Conservation (phyloP, 177 flowering plant species). For the Telopea speciosissima region DNA sequence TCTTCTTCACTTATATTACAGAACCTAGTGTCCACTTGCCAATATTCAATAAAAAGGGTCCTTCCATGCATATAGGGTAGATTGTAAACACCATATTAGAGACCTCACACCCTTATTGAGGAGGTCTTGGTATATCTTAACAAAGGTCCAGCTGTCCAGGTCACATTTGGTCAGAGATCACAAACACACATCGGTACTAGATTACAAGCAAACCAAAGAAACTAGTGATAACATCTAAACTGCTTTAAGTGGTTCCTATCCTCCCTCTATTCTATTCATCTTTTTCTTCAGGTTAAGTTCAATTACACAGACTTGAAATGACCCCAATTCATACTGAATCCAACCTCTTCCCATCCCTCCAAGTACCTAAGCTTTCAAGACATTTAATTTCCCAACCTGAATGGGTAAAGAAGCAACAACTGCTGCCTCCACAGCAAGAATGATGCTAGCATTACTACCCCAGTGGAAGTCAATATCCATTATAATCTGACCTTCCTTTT, state of each 20-base stretch:
- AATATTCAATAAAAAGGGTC: neutral
- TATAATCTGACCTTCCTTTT: constrained; percentile 85
- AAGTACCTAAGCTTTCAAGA: neutral
- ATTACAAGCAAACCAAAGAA: neutral
- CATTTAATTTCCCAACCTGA: constrained; percentile 50
- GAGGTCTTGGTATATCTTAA: neutral
- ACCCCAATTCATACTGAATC: neutral
- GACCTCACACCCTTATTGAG: neutral
- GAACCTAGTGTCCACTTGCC: neutral
- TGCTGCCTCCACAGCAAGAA: constrained; percentile 90
- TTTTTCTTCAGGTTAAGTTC: neutral
- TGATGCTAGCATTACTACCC: constrained; percentile 97
- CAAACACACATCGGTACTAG: neutral
- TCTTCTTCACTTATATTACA: too few species aligned
- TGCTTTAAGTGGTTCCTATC: neutral
- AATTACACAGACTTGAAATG: neutral
- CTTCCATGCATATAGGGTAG: neutral
- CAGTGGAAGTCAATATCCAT: constrained; percentile 96
- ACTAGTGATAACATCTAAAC: too few species aligned
- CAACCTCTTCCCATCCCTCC: neutral
- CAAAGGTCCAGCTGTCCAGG: neutral
- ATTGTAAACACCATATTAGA: neutral
- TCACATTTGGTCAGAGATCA: too few species aligned
- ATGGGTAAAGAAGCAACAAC: constrained; percentile 90
- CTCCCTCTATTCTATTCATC: neutral